Base-by-base conservation (phyloP, 2,329 filamentous ascomycete genomes). In the Colletotrichum tamarilloi region DNA sequence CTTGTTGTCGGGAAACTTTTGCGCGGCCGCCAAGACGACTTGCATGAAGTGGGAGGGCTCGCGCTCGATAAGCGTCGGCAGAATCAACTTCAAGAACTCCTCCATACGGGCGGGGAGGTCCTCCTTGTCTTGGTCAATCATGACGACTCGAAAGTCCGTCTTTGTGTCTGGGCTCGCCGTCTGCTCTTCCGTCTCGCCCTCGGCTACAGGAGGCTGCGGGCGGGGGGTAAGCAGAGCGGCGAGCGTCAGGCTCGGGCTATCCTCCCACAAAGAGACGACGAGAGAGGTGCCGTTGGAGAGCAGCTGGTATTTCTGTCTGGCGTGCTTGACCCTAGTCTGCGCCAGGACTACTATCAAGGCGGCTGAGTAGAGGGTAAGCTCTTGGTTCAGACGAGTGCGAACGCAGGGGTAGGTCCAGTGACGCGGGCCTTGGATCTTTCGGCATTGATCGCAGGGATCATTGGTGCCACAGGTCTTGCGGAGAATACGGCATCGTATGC, bases 361-460 rank as follows among this genome's bases (percentile, higher is more conserved):
- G 5, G 90, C 90, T 14, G 90, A 90, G 78, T 92, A 92, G 14
- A 92, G 83, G 66, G 91, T 88, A 28, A 92, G 84, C 74, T 90
- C 87, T 74, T 92, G 89, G 8, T 89, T 88, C 24, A 92, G 84
- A 66, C 89, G 88, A 8, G 90, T 91, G 59, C 91, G 86, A 28
- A 92, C 87, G 77, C 91, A 93, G 11, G 89, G 89, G 3, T 87
- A 88, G 73, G 87, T 88, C 91, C 91, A 93, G n/a, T 92, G 86
- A 9, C 91, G 86, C 0, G 91, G 90, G 4, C 88, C 87, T 52
- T 92, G 82, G 0, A 93, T 90, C 77, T 90, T 92, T 73, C 87
- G 87, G 75, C 91, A 93, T 1, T 90, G 90, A 66, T 89, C 87
- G 76, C 91, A 93, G 0, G 91, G 90, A 7, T 86, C 88, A 38